Conservation (phyloP, 805 yeast species). For the Kuraishia cidri region DNA sequence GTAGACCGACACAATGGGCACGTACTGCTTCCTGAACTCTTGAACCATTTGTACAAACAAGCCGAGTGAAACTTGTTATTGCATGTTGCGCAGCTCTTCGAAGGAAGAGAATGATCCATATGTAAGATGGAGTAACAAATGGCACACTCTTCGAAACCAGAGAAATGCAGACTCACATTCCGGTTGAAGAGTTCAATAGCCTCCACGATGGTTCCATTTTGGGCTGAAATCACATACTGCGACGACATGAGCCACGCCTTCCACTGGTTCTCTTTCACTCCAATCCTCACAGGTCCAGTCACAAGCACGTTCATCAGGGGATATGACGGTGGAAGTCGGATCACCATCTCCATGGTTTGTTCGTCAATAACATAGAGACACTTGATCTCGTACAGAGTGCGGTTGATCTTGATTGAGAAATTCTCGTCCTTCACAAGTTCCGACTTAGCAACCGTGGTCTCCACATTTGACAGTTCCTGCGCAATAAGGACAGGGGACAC, state of each 20-base stretch:
- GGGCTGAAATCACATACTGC: slow-evolving; percentile 69
- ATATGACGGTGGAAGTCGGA: slow-evolving; percentile 63
- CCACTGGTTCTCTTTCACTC: slow-evolving; percentile 90
- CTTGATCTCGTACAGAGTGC: slow-evolving; percentile 55
- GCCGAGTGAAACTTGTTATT: slow-evolving; percentile 92
- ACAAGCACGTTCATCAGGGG: slow-evolving; percentile 75
- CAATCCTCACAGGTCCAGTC: slow-evolving; percentile 71
- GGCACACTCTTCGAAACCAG: slow-evolving; percentile 95
- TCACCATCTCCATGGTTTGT: slow-evolving; percentile 72
- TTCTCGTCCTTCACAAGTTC: slow-evolving; percentile 25
- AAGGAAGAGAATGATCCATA: slow-evolving; percentile 84
- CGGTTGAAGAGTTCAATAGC: slow-evolving; percentile 61
- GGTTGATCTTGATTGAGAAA: slow-evolving; percentile 53
- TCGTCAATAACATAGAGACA: slow-evolving; percentile 78
- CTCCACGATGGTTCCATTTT: slow-evolving; percentile 63
- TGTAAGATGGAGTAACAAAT: slow-evolving; percentile 91
- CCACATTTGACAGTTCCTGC: slow-evolving; percentile 45
- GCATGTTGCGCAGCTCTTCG: slow-evolving; percentile 84
- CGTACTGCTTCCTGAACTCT: slow-evolving; percentile 83
- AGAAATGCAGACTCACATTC: slow-evolving; percentile 77
- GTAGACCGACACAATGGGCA: slow-evolving; percentile 89
- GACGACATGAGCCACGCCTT: slow-evolving; percentile 92
- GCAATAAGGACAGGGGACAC: slow-evolving; percentile 60
- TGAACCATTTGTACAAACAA: slow-evolving; percentile 95
- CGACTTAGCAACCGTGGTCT: slow-evolving; percentile 25